Evolutionary conservation across 805 yeast genomes (phyloP), one percentile per base, ranked within the genome.

Genomic region (Barnettozyma wickerhamii): DNA sequence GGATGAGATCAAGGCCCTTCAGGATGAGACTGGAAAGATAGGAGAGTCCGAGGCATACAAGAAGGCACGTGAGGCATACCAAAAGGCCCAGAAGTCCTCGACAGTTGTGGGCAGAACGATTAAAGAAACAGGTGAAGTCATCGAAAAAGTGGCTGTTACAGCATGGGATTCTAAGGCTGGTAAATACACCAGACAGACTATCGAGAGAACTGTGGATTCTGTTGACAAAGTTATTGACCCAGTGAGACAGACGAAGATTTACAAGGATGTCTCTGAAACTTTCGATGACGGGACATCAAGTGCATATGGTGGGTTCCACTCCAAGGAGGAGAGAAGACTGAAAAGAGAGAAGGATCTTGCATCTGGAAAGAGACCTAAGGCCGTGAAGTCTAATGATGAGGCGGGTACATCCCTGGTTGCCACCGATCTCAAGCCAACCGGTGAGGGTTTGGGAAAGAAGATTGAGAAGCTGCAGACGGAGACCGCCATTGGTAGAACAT

Each of bases 141-240:
- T 93, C 27, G 98, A 96, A 40, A 82, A 75, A 43, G 95, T 81
- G 33, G 98, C 96, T 4, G 71, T 75, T 30, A 83, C 81, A 45
- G 96, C 97, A 1, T 93, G 99, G 99, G 96, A 93, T 46, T 88
- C 96, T 1, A 86, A 93, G 19, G 85, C 91, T 32, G 93, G 95
- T 46, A 80, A 82, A 60, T 84, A 82, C 36, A 90, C 96, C n/a
- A 76, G 98, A 56, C 72, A 78, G 33, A 88, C 89, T 0, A 91
- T 88, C n/a, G 75, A 73, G 43, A 74, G 76, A 38, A 80, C 96
- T 4, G 96, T 95, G 2, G 87, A 86, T 41, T 79, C 74, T 12
- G 81, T 91, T n/a, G 93, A 87, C 55, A 87, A 84, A 63, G 77
- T 75, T 42, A 88, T 84, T 26, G 97, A 90, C 55, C 99, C 99